Percentiles rank a stretch among this genome's conserved stretches.
Evolutionary conservation across 2,329 filamentous ascomycete species (phyloP).

Genomic region (Neonectria faginata): DNA sequence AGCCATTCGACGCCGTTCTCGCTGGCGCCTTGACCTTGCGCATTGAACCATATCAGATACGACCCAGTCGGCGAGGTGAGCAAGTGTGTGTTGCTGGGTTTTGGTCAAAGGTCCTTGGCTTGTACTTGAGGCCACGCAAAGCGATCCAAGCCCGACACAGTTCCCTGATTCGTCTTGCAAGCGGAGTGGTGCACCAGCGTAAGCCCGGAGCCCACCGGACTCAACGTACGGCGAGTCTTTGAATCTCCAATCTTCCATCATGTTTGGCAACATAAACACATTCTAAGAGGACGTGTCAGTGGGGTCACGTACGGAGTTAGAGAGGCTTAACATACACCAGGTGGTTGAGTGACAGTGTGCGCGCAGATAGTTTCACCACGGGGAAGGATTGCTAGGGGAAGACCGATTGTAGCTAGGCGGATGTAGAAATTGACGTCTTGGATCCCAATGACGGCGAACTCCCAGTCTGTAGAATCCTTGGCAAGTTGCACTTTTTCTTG

Average conservation of each 20-base stretch:
- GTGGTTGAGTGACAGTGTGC: conserved; percentile 55
- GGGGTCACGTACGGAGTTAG: neutral
- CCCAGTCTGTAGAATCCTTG: conserved; percentile 57
- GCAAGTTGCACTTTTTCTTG: conserved; percentile 57
- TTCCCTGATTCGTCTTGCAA: conserved; percentile 55
- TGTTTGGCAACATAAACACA: conserved; percentile 56
- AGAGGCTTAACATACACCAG: conserved; percentile 39
- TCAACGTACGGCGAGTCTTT: conserved; percentile 55
- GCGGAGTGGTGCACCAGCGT: conserved; percentile 55
- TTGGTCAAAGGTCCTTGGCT: conserved; percentile 48
- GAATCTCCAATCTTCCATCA: conserved; percentile 59
- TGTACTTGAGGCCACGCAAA: conserved; percentile 57
- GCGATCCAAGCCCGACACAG: conserved; percentile 54
- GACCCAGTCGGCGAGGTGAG: conserved; percentile 49
- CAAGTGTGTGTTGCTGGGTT: conserved; percentile 44
- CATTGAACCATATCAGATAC: conserved; percentile 56
- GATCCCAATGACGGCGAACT: conserved; percentile 58
- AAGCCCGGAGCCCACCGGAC: conserved; percentile 53
- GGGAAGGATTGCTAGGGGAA: conserved; percentile 56
- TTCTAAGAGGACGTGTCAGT: conserved; percentile 36
- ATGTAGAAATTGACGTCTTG: conserved; percentile 57
- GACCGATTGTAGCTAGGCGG: conserved; percentile 55
- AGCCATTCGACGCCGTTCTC: conserved; percentile 53
- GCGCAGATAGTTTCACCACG: conserved; percentile 59
- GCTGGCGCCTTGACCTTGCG: conserved; percentile 52